phyloP scores from a whole-genome alignment of 2,329 filamentous ascomycete genomes.

The Fusarium odoratissimum region DNA sequence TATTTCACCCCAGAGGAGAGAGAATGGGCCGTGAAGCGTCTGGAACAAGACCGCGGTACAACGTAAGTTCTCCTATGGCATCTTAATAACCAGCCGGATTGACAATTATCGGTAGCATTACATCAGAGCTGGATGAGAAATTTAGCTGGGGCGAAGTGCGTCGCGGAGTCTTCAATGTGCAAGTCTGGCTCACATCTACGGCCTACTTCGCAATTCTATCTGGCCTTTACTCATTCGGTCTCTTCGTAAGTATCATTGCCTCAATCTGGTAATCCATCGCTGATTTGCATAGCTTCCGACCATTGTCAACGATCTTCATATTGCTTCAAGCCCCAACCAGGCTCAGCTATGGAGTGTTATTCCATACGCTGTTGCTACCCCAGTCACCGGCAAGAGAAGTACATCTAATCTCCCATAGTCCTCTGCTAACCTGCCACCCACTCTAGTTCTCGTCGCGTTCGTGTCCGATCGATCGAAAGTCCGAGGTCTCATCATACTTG shows the following conservation, averaged over 20 bases:
- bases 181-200: constrained; percentile 8
- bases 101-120: not conserved
- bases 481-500: not conserved
- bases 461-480: not conserved
- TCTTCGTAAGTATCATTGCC: not conserved
- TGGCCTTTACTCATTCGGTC: constrained; percentile 4
- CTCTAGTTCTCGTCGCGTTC: not conserved
- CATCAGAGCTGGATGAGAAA: not conserved
- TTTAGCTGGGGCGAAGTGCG: constrained; percentile 1
- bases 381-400: not conserved
- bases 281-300: constrained; percentile 7
- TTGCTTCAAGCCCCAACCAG: not conserved
- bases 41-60: not conserved
- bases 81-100: fast-evolving
- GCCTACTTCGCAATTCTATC: constrained; percentile 4
- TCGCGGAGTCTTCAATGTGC: not conserved
- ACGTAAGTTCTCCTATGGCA: not conserved
- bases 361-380: not conserved
- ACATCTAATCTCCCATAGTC: fast-evolving
- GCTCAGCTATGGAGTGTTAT: not conserved
- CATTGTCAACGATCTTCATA: not conserved
- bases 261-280: too few relatives aligned
- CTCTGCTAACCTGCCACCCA: not conserved
- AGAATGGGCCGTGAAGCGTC: not conserved
- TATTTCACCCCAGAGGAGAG: not conserved